Evolutionary conservation across 192 early-diverging fungal species (phyloP), one percentile per base, ranked within the genome.

Genomic region (Coemansia nantahalensis): DNA sequence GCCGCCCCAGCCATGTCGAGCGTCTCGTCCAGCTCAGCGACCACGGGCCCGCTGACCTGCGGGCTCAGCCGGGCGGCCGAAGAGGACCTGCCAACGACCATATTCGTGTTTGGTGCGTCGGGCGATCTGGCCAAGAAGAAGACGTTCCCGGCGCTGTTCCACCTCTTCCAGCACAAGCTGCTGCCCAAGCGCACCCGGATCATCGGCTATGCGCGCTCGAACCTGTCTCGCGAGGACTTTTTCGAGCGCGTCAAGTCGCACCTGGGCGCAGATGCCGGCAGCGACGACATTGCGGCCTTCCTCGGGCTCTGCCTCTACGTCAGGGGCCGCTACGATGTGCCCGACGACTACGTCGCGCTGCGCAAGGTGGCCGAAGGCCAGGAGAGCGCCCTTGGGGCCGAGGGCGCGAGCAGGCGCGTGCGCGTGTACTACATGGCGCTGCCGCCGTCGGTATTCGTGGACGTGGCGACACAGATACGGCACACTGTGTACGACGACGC

Each of bases 71-170:
- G 64, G 39, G 73, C 73, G 17, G 73, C 73, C 13, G 56, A 39
- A 50, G 61, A 77, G 48, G 66, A 77, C 45, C 65, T 68, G 57
- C 66, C 68, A 43, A 77, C 74, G 18, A 77, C 74, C 34, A 71
- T 41, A 12, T 13, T 15, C 12, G 12, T 33, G n/a, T 9, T 26
- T 45, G 16, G 35, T 14, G 26, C 15, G 3, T 12, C 19, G 21
- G 93, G 93, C 37, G 94, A 98, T 56, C 84, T 98, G 35, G 93
- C 92, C 19, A 96, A 92, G 80, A 95, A 97, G 48, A 98, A 98
- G 79, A 97, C 95, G 23, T 98, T 86, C 68, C 95, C 95, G 8
- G 92, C 94, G 3, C 83, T 98, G 34, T 98, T 92, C 73, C 87
- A 90, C 31, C 82, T 95, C 39, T 96, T 85, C 69, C 80, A 83